phyloP scores from a whole-genome alignment of 2,329 filamentous ascomycete species.

The Scorias spongiosa region DNA sequence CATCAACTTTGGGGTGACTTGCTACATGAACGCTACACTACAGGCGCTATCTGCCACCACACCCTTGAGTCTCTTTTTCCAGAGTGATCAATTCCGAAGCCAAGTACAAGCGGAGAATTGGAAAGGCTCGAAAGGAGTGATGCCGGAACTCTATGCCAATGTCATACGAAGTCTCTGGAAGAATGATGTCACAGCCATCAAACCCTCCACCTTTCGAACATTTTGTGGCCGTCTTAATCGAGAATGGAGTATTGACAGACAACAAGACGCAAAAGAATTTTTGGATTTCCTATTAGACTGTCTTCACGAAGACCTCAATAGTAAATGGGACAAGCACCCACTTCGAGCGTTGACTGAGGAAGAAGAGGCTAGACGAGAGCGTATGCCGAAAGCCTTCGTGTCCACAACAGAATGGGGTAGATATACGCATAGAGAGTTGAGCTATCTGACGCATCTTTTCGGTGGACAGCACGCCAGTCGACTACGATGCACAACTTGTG shows the following conservation, averaged over 20 bases:
- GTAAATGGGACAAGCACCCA: slow-evolving; percentile 43
- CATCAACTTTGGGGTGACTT: slow-evolving; percentile 66
- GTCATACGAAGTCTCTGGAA: slow-evolving; percentile 49
- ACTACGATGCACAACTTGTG: slow-evolving; percentile 45
- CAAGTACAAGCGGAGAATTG: slow-evolving; percentile 46
- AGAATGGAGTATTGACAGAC: slow-evolving; percentile 56
- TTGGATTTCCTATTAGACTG: slow-evolving; percentile 68
- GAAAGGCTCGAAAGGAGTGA: slow-evolving; percentile 49
- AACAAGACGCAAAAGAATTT: slow-evolving; percentile 89
- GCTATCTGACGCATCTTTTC: slow-evolving; percentile 68
- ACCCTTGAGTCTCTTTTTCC: slow-evolving; percentile 47
- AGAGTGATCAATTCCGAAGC: slow-evolving; percentile 43
- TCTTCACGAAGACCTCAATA: slow-evolving; percentile 75
- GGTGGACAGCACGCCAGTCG: slow-evolving; percentile 53
- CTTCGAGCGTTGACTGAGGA: slow-evolving; percentile 42
- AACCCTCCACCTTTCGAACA: slow-evolving; percentile 34
- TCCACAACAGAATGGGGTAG: slow-evolving; percentile 59
- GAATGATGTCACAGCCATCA: slow-evolving; percentile 33
- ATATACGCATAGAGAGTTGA: slow-evolving; percentile 53
- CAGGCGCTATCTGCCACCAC: slow-evolving; percentile 67
- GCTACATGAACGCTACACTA: slow-evolving; percentile 84
- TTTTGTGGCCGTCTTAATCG: slow-evolving; percentile 50
- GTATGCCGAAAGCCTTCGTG: slow-evolving; percentile 46
- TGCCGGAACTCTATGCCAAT: slow-evolving; percentile 47
- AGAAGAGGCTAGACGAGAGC: slow-evolving; percentile 46